Evolutionary conservation across 2,329 filamentous ascomycete species (phyloP).

Genomic region (Talaromyces sp.): DNA sequence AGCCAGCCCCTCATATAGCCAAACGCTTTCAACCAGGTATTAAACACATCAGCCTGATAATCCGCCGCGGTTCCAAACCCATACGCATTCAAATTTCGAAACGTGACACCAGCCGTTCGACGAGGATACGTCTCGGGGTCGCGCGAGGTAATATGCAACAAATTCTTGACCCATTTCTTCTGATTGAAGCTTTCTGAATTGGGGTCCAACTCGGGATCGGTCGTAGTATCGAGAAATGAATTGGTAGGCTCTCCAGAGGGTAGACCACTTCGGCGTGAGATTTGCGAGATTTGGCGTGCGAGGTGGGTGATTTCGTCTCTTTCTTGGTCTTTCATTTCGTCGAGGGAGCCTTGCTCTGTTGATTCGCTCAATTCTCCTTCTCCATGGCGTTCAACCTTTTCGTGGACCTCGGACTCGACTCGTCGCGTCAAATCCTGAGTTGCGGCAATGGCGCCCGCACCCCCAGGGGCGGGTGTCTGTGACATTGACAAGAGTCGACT

Average conservation of each 20-base stretch:
- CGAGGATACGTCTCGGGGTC: constrained; percentile 36
- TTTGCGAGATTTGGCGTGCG: constrained; percentile 20
- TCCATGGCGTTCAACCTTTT: neutral
- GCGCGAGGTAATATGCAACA: constrained; percentile 34
- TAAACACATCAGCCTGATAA: constrained; percentile 47
- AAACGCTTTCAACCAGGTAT: constrained; percentile 37
- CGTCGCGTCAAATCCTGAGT: neutral
- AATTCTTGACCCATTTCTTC: constrained; percentile 47
- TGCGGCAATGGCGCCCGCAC: constrained; percentile 1
- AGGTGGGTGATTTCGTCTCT: constrained; percentile 17
- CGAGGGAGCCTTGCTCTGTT: constrained; percentile 12
- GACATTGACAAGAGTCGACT: neutral
- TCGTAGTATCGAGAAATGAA: constrained; percentile 37
- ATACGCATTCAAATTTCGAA: constrained; percentile 47
- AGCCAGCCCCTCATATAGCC: constrained; percentile 33
- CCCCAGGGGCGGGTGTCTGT: constrained; percentile 3
- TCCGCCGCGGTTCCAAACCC: constrained; percentile 45
- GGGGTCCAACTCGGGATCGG: constrained; percentile 44
- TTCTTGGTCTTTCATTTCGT: constrained; percentile 17
- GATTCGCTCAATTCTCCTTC: constrained; percentile 6
- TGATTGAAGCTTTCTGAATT: constrained; percentile 44
- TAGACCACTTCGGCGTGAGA: constrained; percentile 15
- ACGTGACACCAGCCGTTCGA: constrained; percentile 43
- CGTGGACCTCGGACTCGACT: neutral
- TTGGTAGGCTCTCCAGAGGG: constrained; percentile 27